Evolutionary conservation across 176 grass and related monocot genomes (phyloP), one percentile per base, ranked within the genome.

Genomic region (Musa troglodytarum): DNA sequence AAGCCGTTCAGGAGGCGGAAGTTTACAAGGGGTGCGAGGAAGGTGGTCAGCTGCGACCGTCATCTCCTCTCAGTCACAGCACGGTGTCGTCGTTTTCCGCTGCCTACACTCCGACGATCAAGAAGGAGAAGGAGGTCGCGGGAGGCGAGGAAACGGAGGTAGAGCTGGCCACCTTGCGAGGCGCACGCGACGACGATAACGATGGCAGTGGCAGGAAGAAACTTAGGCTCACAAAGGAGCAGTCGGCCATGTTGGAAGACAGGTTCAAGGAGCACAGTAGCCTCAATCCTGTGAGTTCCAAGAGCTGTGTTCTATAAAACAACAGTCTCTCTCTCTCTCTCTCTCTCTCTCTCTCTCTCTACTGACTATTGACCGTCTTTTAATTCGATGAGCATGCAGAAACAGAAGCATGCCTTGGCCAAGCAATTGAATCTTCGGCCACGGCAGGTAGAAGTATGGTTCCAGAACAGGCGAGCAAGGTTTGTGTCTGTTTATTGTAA

Each of bases 401-500:
- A 64, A 53, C 69, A 73, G 50, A 80, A 80, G 56, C 69, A 80
- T 51, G 57, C 49, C 56, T 73, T 80, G 15, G 69, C 78, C 8
- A 72, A 73, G 53, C 69, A 65, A 65, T 64, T 80, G 57, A 80
- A 80, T n/a, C 69, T 80, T 19, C 68, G 69, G 69, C 57, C 78
- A 11, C 56, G 78, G 50, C 78, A 80, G 50, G 69, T 80, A 3
- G 78, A 80, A 53, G 78, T 80, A 25, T 80, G 78, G 78, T 80
- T 80, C 43, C 78, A 80, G 24, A 80, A 80, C 24, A 80, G 78
- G 67, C 73, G 78, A 65, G 78, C 78, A 21, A 80, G 78, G 78
- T 80, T 65, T 23, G 15, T 72, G 34, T 43, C 34, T 43, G 34
- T 43, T 6, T 43, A 3, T 43, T 43, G 34, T 6, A 43, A 43